These are phyloP conservation scores for Starmera caribaea DNA, from an alignment of 805 yeast species.

Conservation along the genomic window DNA sequence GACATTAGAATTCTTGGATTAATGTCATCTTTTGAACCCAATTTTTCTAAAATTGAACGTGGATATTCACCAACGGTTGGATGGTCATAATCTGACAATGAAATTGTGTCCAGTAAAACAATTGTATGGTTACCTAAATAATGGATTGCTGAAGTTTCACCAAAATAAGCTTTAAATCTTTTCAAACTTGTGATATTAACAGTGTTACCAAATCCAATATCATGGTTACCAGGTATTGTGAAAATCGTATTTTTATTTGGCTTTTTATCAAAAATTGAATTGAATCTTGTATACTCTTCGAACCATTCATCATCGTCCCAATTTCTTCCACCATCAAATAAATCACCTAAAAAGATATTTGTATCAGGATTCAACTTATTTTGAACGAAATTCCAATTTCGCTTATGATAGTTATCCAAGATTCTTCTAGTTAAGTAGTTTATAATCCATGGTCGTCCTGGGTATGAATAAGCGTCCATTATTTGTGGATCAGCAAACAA, in stretches of 20 bases:
- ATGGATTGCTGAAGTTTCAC: constrained; percentile 46
- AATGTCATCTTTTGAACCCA: constrained; percentile 19
- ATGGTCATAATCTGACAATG: constrained; percentile 54
- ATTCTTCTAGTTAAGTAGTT: constrained; percentile 48
- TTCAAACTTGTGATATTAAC: constrained; percentile 45
- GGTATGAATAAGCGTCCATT: constrained; percentile 83
- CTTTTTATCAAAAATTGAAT: constrained; percentile 50
- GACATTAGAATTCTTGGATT: constrained; percentile 61
- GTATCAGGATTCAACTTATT: constrained; percentile 59
- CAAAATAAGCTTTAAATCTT: constrained; percentile 67
- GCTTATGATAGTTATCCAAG: constrained; percentile 70
- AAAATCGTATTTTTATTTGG: constrained; percentile 32
- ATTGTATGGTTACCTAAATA: constrained; percentile 62
- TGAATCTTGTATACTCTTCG: constrained; percentile 61
- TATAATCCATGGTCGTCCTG: constrained; percentile 44
- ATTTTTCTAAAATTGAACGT: constrained; percentile 36
- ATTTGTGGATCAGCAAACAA: constrained; percentile 92
- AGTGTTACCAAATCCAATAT: constrained; percentile 83
- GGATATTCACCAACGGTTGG: constrained; percentile 37
- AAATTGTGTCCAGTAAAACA: constrained; percentile 74
- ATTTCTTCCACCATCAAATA: constrained; percentile 91
- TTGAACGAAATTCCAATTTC: constrained; percentile 61
- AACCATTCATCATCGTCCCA: constrained; percentile 71
- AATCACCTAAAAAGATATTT: constrained; percentile 76
- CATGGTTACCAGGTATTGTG: constrained; percentile 89